Base-by-base conservation (phyloP, 192 early-diverging fungal genomes). In the Mortierella claussenii region DNA sequence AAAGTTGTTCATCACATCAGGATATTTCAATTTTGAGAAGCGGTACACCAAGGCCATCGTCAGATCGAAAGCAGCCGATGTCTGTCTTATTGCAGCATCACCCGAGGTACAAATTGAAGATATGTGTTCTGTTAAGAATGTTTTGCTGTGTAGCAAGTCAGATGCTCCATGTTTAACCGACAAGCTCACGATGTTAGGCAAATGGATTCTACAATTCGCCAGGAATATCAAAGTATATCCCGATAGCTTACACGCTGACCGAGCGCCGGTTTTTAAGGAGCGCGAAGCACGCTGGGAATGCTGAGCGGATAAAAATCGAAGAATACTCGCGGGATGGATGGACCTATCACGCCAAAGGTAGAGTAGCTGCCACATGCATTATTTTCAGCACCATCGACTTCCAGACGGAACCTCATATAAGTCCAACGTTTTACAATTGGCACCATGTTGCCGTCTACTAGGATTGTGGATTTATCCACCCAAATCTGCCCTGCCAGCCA, bases 301-400 rank as follows among this genome's bases (percentile, higher is more conserved):
- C 64, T 0, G 79, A 88, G 7, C 70, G 79, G 40, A 89, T 95
- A 53, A 78, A 82, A 5, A 87, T 97, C 20, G 80, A 85, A 34
- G 96, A 98, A 81, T 98, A 94, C 71, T 68, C 75, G 13, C 71
- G 93, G 31, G 68, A 79, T 6, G 90, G 89, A 26, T 99, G 97
- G 96, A 99, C 97, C 1, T 99, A 89, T 71, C 97, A 99, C 69
- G 94, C 92, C 3, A 99, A 99, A 89, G 94, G 94, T 93, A 81
- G 47, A 15, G 24, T 12, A 27, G 1, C 31, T 4, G 11, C 10
- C 47, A 15, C 10, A 10, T 21, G 47, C n/a, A 21, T 20, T 15
- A 10, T 13, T 8, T n/a, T 10, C 42, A 43, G 21, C 10, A 17
- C 30, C 17, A 17, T 5, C 21, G 45, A 24, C n/a, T n/a, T 57